These are phyloP conservation scores for Trichoderma brevicompactum DNA, from an alignment of 2,329 filamentous ascomycete species.

Conservation along the genomic window DNA sequence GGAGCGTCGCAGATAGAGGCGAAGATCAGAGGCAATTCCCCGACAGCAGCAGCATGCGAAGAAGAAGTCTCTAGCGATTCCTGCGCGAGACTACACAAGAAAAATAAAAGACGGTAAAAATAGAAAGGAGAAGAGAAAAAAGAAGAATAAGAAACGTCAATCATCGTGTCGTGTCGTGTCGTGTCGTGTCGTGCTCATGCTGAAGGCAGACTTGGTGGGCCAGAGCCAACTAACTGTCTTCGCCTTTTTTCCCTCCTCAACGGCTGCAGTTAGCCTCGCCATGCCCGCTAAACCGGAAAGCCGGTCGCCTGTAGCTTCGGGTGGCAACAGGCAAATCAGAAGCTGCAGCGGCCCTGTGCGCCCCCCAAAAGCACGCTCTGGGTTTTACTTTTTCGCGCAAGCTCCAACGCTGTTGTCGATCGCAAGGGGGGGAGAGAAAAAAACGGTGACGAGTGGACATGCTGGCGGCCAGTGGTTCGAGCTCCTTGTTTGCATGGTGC, in stretches of 20 bases:
- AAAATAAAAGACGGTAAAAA: too few species aligned
- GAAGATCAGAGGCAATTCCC: neutral
- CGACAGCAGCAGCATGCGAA: neutral
- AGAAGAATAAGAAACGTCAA: neutral
- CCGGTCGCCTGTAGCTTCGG: constrained; percentile 28
- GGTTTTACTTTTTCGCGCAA: too few species aligned
- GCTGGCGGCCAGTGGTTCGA: constrained; percentile 12
- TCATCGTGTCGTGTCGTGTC: neutral
- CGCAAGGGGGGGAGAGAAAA: too few species aligned
- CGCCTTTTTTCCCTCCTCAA: neutral
- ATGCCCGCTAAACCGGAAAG: constrained; percentile 18
- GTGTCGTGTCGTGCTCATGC: neutral
- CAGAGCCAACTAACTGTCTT: neutral
- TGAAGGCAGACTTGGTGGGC: constrained; percentile 27
- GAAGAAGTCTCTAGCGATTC: constrained; percentile 8
- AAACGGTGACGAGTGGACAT: neutral
- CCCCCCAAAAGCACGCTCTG: neutral
- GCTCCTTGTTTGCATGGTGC: neutral
- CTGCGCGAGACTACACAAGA: constrained; percentile 10
- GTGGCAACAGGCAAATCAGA: constrained; percentile 28
- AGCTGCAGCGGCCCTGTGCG: neutral
- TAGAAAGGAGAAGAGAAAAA: neutral
- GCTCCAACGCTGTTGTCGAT: too few species aligned
- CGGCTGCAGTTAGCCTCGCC: constrained; percentile 28
- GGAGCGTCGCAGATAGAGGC: constrained; percentile 5